Conservation (phyloP, 768 basidiomycete genomes). For the Pholiota microspora region DNA sequence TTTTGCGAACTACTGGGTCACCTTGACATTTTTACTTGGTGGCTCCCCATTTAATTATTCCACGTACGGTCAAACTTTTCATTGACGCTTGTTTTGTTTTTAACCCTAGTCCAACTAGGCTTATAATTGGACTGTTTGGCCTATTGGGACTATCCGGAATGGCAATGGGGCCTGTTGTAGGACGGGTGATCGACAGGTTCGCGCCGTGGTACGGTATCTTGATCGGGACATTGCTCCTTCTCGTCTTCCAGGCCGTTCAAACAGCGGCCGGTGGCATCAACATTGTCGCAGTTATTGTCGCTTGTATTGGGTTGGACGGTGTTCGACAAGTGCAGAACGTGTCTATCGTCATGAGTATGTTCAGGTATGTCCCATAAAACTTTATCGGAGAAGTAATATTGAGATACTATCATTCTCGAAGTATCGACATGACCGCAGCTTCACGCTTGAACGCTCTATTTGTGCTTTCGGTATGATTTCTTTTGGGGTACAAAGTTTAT, state of each 20-base stretch:
- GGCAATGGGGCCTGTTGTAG: conserved; percentile 54
- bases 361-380: conserved; percentile 28
- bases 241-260: conserved; percentile 53
- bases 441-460: conserved; percentile 68
- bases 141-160: conserved; percentile 62
- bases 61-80: conserved; percentile 41
- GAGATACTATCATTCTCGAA: conserved; percentile 1
- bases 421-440: conserved; percentile 34
- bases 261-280: conserved; percentile 56
- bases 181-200: conserved; percentile 56
- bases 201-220: conserved; percentile 67
- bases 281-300: conserved; percentile 58
- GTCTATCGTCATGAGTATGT: conserved; percentile 50
- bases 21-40: conserved; percentile 77
- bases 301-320: conserved; percentile 58
- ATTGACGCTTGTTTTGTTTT: background rate
- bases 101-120: conserved; percentile 13
- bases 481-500: too few species aligned
- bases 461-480: conserved; percentile 58
- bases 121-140: conserved; percentile 60
- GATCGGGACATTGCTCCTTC: conserved; percentile 40
- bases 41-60: conserved; percentile 74
- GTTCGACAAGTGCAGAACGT: conserved; percentile 64
- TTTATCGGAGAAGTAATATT: background rate
- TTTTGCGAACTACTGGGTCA: conserved; percentile 63